A percentile compares a stretch with the other conserved stretches of the same genome.
Conservation (phyloP, 129 eudicot species). For the Arctium minus region DNA sequence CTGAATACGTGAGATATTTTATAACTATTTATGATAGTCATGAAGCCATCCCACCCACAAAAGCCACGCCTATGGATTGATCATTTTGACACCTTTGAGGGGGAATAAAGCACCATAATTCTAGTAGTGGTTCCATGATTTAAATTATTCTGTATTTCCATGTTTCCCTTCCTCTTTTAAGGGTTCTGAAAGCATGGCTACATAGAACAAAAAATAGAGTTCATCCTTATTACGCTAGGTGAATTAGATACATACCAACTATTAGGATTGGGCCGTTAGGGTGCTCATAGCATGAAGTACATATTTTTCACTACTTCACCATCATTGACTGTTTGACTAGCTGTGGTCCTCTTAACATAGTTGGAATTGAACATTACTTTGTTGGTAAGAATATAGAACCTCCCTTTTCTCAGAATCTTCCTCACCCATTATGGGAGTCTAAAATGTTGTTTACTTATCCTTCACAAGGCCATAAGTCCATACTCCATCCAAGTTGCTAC, state of each 20-base stretch:
- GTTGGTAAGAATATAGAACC: neutral
- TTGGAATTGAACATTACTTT: neutral
- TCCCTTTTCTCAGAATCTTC: neutral
- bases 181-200: neutral
- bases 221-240: neutral
- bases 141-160: neutral
- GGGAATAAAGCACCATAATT: slow-evolving; percentile 3
- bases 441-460: slow-evolving; percentile 9
- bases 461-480: slow-evolving; percentile 12
- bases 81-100: neutral
- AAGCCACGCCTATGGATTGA: neutral
- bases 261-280: neutral
- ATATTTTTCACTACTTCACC: neutral
- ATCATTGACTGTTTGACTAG: neutral
- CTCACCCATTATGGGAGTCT: neutral
- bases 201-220: neutral
- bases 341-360: neutral
- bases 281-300: slow-evolving; percentile 4
- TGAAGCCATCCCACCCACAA: neutral
- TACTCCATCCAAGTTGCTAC: slow-evolving; percentile 6
- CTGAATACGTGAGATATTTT: neutral
- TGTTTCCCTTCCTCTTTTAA: neutral
- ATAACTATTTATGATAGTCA: neutral
- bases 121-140: neutral
- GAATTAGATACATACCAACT: neutral